phyloP scores from a whole-genome alignment of 345 rosid genomes.

The Cardamine chenopodiifolia region DNA sequence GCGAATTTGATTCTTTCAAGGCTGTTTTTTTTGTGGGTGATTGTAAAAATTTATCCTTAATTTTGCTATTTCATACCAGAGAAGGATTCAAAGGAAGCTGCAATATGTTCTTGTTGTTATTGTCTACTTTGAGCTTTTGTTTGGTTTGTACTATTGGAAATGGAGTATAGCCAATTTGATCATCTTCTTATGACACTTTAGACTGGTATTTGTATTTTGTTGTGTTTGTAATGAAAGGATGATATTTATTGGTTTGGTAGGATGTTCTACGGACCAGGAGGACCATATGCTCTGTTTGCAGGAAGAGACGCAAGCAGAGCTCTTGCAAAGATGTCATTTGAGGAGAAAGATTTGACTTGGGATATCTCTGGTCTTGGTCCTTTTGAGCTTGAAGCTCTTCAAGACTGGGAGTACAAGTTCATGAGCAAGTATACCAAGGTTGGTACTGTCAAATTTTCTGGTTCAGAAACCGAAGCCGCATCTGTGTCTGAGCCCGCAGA shows the following conservation, averaged over 20 bases:
- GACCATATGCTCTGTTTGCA: conserved; percentile 94
- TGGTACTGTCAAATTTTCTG: conserved; percentile 64
- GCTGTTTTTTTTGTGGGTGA: not conserved
- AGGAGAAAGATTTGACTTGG: conserved; percentile 84
- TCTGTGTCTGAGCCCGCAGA: conserved; percentile 49
- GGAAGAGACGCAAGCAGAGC: conserved; percentile 99
- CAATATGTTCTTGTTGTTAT: conserved; percentile 5
- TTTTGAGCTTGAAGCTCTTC: conserved; percentile 91
- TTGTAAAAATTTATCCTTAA: not conserved
- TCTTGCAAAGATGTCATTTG: conserved; percentile 99
- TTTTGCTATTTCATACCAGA: not conserved
- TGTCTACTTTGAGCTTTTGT: not conserved
- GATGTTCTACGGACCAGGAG: conserved; percentile 99
- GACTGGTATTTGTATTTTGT: not conserved
- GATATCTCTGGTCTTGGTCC: conserved; percentile 96
- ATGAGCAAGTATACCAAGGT: conserved; percentile 95
- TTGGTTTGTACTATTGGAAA: too few species aligned
- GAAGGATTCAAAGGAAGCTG: not conserved
- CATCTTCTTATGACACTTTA: not conserved
- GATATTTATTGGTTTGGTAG: conserved; percentile 47
- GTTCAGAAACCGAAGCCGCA: conserved; percentile 53
- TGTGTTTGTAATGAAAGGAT: conserved; percentile 17
- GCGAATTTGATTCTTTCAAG: not conserved
- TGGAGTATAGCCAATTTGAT: not conserved
- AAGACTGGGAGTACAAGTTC: conserved; percentile 99